Conservation (phyloP, 129 eudicot species). For the Escallonia rubra region DNA sequence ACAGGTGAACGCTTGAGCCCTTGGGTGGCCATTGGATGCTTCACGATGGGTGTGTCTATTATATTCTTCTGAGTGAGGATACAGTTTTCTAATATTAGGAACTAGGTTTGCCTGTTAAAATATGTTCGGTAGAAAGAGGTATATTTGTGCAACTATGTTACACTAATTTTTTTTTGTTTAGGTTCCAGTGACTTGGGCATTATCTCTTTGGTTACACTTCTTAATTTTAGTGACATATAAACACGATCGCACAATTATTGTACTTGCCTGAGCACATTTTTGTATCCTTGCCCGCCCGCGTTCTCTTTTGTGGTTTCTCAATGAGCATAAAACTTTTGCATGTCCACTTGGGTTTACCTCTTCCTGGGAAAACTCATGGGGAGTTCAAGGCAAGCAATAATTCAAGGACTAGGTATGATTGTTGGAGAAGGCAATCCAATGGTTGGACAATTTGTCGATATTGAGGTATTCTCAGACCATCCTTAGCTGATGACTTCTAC, state of each 20-base stretch:
- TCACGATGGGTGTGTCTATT: constrained; percentile 85
- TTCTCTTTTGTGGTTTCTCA: no score
- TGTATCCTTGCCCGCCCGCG: no score
- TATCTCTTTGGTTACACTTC: background rate
- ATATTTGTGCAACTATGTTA: background rate
- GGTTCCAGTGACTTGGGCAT: background rate
- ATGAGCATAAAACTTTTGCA: no score
- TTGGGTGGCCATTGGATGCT: constrained; percentile 94
- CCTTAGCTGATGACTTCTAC: no score
- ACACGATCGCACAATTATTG: background rate
- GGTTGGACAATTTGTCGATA: no score
- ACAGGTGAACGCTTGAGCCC: constrained; percentile 96
- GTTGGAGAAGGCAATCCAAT: no score
- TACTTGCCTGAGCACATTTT: background rate
- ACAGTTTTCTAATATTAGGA: background rate
- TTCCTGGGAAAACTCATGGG: no score
- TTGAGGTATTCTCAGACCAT: no score
- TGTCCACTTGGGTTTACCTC: no score
- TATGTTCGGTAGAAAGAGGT: background rate
- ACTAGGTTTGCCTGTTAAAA: background rate
- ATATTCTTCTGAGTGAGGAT: constrained; percentile 55
- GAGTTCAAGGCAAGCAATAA: no score
- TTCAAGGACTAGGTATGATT: no score
- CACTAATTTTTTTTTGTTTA: no score
- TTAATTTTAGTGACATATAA: background rate